Base-by-base conservation (phyloP, 2,329 filamentous ascomycete species). In the Penicillium polonicum region DNA sequence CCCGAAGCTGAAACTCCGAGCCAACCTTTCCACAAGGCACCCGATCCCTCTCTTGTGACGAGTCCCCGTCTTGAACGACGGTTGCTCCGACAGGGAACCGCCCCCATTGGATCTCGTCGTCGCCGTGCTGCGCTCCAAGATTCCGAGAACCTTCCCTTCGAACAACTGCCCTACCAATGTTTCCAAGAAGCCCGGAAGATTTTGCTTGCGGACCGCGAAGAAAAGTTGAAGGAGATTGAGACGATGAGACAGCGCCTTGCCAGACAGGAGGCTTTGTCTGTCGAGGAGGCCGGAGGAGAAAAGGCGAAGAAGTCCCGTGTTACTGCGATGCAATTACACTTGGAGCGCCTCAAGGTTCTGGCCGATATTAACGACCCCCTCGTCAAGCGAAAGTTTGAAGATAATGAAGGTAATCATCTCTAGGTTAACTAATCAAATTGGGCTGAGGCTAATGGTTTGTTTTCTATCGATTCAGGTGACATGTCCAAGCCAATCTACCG, bases 401-500 rank as follows among this genome's bases (percentile, higher is more conserved):
- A 97, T 75, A 92, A 92, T 25, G 76, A 88, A 68, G 92, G 93
- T 96, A 80, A 67, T 51, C 10, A 42, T 27, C 31, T 29, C n/a
- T 15, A 0, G 5, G 2, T 13, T 12, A n/a, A 9, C 48, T 23
- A 6, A 35, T 29, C 51, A 29, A 15, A 10, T 27, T 27, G 19
- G n/a, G n/a, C 19, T 43, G 8, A 55, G 42, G 50, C 67, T 73
- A 66, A 72, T 61, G 4, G 21, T 27, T 10, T 41, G 31, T 44
- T 29, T 44, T 49, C 56, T 29, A 39, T 46, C n/a, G 31, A 64
- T 41, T 17, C 17, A 97, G 92, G 89, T 64, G 92, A 97, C 76
- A 93, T 97, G 91, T 88, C 85, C 79, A 96, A 96, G 76, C 93
- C 93, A 62, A 92, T 99, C 72, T 99, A 99, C 80, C 90, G 93